Conservation (phyloP, 768 basidiomycete genomes). For the Naematelia aurantialba region DNA sequence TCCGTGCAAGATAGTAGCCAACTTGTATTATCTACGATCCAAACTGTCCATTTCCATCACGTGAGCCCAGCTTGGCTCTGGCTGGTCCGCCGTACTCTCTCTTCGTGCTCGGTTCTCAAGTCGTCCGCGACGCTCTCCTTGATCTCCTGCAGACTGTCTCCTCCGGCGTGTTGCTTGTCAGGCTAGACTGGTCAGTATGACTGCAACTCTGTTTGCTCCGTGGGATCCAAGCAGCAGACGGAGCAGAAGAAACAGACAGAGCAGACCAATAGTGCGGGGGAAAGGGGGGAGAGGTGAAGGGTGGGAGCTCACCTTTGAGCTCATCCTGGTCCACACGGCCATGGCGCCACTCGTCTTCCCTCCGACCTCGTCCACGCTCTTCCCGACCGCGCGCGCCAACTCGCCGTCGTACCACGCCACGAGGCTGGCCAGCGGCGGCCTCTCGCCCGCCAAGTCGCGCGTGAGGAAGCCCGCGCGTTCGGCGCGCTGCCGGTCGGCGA, state of each 20-base stretch:
- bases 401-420: slow-evolving; percentile 38
- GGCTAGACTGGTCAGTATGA: slow-evolving; percentile 18
- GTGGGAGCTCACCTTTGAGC: slow-evolving; percentile 29
- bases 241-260: background rate
- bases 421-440: slow-evolving; percentile 42
- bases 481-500: slow-evolving; percentile 39
- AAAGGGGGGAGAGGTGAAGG: background rate
- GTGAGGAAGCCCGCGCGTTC: slow-evolving; percentile 45
- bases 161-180: slow-evolving; percentile 42
- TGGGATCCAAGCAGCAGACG: too few relatives aligned
- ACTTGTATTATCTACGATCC: background rate
- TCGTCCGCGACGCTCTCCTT: slow-evolving; percentile 18
- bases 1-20: too few relatives aligned
- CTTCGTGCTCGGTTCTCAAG: slow-evolving; percentile 14
- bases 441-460: slow-evolving; percentile 41
- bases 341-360: slow-evolving; percentile 42
- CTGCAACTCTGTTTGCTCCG: too few relatives aligned
- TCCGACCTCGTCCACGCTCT: slow-evolving; percentile 48
- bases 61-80: background rate
- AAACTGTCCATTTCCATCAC: too few relatives aligned
- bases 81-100: slow-evolving; percentile 1
- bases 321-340: slow-evolving; percentile 44
- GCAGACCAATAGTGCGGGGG: background rate
- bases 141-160: slow-evolving; percentile 34
- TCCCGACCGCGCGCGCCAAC: slow-evolving; percentile 36